Percentiles rank a stretch among this genome's conserved stretches.
Conservation (phyloP, 1,284 basidiomycete species). For the Ustilago xerochloae region DNA sequence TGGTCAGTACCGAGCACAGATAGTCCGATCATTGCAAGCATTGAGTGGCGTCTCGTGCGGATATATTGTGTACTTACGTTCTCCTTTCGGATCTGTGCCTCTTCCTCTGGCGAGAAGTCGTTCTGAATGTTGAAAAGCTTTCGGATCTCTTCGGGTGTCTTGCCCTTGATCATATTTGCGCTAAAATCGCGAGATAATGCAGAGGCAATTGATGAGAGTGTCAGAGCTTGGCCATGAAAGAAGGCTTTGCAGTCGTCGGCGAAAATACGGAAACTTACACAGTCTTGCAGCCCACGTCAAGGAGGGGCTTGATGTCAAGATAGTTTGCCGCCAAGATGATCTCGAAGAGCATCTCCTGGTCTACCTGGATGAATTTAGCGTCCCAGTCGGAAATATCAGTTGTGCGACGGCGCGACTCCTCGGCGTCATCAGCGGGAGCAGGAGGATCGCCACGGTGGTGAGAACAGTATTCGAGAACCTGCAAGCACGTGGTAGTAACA, state of each 20-base stretch:
- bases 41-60: no score
- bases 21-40: no score
- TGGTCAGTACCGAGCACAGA: constrained; percentile 2
- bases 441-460: constrained; percentile 97
- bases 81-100: constrained; percentile 99
- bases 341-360: constrained; percentile 98
- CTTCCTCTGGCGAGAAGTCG: constrained; percentile 98
- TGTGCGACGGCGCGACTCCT: constrained; percentile 94
- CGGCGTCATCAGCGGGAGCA: constrained; percentile 79
- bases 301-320: constrained; percentile 97
- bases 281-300: constrained; percentile 99
- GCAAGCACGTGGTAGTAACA: no score
- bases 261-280: constrained; percentile 75
- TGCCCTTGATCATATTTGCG: constrained; percentile 99
- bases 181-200: constrained; percentile 13
- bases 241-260: no score
- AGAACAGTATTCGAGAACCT: constrained; percentile 99
- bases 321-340: constrained; percentile 99
- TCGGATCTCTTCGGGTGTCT: constrained; percentile 94
- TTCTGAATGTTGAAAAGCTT: constrained; percentile 83
- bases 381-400: constrained; percentile 99
- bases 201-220: background rate
- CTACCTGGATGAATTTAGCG: constrained; percentile 91
- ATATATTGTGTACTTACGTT: constrained; percentile 74
- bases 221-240: background rate